Percentiles rank a stretch among this genome's conserved stretches.
These are phyloP conservation scores for Solanum commersonii DNA, from an alignment of 257 asterid genomes.

Conservation along the genomic window DNA sequence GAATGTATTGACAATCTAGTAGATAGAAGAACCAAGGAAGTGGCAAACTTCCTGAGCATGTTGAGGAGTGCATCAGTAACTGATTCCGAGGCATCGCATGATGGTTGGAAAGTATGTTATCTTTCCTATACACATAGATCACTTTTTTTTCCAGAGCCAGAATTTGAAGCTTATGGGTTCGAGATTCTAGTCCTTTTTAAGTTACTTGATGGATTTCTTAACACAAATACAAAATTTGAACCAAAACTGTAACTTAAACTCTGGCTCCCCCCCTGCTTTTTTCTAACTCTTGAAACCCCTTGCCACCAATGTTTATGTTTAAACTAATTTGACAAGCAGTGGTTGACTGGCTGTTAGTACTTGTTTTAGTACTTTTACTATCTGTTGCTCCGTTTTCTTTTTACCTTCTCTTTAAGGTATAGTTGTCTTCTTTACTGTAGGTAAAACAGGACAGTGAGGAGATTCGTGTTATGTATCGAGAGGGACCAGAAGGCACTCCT, in stretches of 20 bases:
- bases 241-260: background rate
- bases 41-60: constrained; percentile 57
- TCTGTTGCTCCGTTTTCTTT: background rate
- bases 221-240: background rate
- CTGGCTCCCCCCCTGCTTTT: background rate
- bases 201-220: background rate
- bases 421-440: constrained; percentile 10
- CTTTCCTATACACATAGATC: background rate
- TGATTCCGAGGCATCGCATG: constrained; percentile 23
- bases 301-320: background rate
- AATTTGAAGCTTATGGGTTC: background rate
- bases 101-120: constrained; percentile 65
- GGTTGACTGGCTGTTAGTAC: background rate
- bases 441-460: constrained; percentile 81
- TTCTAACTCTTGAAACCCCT: background rate
- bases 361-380: background rate
- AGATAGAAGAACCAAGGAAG: constrained; percentile 59
- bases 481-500: constrained; percentile 88
- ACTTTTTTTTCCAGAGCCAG: background rate
- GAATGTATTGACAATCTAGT: constrained; percentile 38
- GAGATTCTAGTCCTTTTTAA: background rate
- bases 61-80: constrained; percentile 61
- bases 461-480: constrained; percentile 84
- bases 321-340: background rate
- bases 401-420: background rate